Conservation (phyloP, 2,329 filamentous ascomycete species). For the Phyllosticta citrichinensis region DNA sequence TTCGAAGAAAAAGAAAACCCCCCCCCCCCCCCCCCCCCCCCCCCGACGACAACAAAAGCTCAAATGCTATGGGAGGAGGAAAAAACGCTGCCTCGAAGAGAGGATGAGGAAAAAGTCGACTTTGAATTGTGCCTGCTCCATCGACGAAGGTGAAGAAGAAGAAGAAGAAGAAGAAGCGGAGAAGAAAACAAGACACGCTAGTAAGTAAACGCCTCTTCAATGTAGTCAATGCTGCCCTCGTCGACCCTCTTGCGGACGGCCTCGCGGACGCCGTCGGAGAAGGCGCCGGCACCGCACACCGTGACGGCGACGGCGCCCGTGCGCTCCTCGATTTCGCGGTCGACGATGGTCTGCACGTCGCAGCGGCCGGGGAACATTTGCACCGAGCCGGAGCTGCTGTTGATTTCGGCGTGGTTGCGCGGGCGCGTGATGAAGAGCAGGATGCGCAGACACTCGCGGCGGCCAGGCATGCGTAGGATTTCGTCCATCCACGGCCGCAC, state of each 20-base stretch:
- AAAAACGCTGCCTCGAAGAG: no score
- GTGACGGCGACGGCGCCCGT: conserved; percentile 52
- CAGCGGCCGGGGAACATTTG: conserved; percentile 53
- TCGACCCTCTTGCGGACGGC: conserved; percentile 43
- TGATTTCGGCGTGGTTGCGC: conserved; percentile 43
- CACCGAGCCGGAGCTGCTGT: conserved; percentile 46
- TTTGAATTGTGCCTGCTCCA: no score
- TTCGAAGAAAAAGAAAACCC: no score
- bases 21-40: no score
- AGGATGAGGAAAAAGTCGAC: no score
- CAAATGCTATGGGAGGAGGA: no score
- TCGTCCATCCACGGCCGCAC: conserved; percentile 57
- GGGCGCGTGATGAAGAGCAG: conserved; percentile 56
- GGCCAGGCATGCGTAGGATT: conserved; percentile 49
- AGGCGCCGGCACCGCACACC: conserved; percentile 53
- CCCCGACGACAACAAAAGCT: no score
- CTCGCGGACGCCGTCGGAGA: conserved; percentile 50
- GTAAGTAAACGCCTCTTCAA: conserved; percentile 58
- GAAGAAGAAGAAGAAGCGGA: neutral
- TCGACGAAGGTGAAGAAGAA: neutral
- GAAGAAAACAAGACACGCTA: conserved; percentile 19
- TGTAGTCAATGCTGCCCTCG: conserved; percentile 49
- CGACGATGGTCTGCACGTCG: conserved; percentile 44
- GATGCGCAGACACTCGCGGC: conserved; percentile 49
- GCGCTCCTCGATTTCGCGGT: conserved; percentile 45